Conservation (phyloP, 139 green algal species). For the Chlorella sp. region DNA sequence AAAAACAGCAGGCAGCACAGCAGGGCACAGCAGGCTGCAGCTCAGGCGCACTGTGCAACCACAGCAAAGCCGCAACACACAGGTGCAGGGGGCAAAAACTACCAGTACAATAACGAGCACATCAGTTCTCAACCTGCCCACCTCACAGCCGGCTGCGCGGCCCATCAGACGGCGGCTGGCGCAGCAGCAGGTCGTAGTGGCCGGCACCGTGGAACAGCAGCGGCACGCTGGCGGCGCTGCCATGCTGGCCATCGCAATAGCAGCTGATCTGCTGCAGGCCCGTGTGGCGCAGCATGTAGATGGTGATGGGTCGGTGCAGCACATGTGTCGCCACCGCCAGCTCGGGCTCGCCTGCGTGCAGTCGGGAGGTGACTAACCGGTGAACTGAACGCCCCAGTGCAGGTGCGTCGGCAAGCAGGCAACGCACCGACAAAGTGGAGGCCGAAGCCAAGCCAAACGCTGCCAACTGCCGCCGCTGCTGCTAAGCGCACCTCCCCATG, state of each 20-base stretch:
- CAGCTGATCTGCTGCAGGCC: neutral
- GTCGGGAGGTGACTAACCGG: too few relatives aligned
- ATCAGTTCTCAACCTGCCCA: too few relatives aligned
- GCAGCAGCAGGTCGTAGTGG: slow-evolving; percentile 32
- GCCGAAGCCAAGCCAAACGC: too few relatives aligned
- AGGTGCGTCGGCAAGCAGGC: too few relatives aligned
- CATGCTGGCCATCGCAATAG: neutral
- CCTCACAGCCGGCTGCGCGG: neutral
- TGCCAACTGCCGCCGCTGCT: neutral
- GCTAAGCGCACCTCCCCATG: slow-evolving; percentile 30
- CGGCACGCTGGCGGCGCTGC: neutral
- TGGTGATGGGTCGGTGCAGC: neutral
- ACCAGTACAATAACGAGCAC: too few relatives aligned
- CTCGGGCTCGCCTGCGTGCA: slow-evolving; percentile 42
- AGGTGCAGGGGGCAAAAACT: too few relatives aligned
- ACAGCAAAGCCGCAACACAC: too few relatives aligned
- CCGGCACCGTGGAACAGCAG: slow-evolving; percentile 23
- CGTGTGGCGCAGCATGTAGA: neutral
- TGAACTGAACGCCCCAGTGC: too few relatives aligned
- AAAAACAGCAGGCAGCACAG: too few relatives aligned
- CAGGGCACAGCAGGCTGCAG: too few relatives aligned
- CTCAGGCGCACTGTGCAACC: too few relatives aligned
- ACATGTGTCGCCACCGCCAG: slow-evolving; percentile 34
- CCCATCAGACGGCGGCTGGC: neutral
- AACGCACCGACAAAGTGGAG: too few relatives aligned